A percentile compares a stretch with the other conserved stretches of the same genome.
Evolutionary conservation across 371 early-diverging fungal genomes (phyloP).

Genomic region (Vairimorpha necatrix): DNA sequence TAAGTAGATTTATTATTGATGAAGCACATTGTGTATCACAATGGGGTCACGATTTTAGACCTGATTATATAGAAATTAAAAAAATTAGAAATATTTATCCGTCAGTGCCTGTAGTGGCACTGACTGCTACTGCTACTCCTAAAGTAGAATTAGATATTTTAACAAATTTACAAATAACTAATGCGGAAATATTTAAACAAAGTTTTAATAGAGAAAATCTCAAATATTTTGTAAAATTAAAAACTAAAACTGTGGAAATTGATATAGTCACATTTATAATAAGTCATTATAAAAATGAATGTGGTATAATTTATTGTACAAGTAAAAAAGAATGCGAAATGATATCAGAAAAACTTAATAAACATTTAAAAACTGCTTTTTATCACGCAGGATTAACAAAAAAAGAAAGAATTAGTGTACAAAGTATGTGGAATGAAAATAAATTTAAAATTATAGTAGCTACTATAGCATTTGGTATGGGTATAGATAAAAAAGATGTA

Average conservation of each 20-base stretch:
- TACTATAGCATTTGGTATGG: constrained; percentile 80
- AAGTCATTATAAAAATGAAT: constrained; percentile 68
- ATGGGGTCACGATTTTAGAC: constrained; percentile 89
- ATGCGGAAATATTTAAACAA: constrained; percentile 68
- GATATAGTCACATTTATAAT: constrained; percentile 76
- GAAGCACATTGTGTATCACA: constrained; percentile 93
- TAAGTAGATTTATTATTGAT: constrained; percentile 81
- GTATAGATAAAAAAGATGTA: constrained; percentile 95
- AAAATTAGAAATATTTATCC: constrained; percentile 69
- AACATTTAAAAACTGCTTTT: constrained; percentile 67
- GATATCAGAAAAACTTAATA: constrained; percentile 70
- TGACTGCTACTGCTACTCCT: constrained; percentile 91
- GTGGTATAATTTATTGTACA: constrained; percentile 93
- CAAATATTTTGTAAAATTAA: constrained; percentile 72
- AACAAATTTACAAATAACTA: constrained; percentile 38
- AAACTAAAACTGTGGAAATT: constrained; percentile 64
- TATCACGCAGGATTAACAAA: constrained; percentile 91
- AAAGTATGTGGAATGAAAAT: constrained; percentile 77
- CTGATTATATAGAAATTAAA: constrained; percentile 63
- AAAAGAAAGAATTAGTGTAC: constrained; percentile 74
- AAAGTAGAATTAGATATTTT: constrained; percentile 72
- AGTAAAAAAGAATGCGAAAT: constrained; percentile 79
- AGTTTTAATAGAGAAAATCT: constrained; percentile 56
- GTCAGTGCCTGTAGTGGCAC: constrained; percentile 83
- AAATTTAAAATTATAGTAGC: constrained; percentile 82